Base-by-base conservation (phyloP, 148 eudicot species). In the Beta vulgaris region DNA sequence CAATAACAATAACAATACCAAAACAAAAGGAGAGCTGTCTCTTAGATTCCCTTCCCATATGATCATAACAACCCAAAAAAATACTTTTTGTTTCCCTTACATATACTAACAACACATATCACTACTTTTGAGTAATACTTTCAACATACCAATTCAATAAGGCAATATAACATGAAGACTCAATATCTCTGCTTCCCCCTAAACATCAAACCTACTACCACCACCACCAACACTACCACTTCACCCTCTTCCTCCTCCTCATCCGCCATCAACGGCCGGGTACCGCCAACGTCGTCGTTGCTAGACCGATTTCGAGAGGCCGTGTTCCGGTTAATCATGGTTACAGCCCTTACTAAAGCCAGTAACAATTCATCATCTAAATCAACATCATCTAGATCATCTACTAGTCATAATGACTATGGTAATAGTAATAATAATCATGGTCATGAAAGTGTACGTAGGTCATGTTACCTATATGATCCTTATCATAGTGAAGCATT, bases 251-350 rank as follows among this genome's bases (percentile, higher is more conserved):
- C 81, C 28, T 29, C 75, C 6, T 16, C 80, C 6, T 49, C 82
- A 15, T 21, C 80, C 63, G 3, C 76, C 61, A 76, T 69, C 68
- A 80, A 35, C 49, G 44, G 65, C 2, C 71, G 65, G 14, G 76
- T 46, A 44, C 72, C 82, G 23, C 77, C 88, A 7, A 73, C 85
- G 2, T 35, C 82, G 29, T 76, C 90, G 8, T 40, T 90, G 72
- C 82, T 88, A 8, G 90, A 88, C 31, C 86, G 89, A 35, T 81
- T 90, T 46, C 91, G 90, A 1, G 88, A 75, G 68, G 90, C 90
- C 0, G 90, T 90, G 49, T 85, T 88, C 13, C 83, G 90, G n/a
- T 36, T 90, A 21, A 87, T 90, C 84, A 90, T 88, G 92, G 32
- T 80, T 13, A 87, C 90, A 13, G 90, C 96, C 77, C 83, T 90